Conservation (phyloP, 139 green algal genomes). For the Desmodesmus armatus region DNA sequence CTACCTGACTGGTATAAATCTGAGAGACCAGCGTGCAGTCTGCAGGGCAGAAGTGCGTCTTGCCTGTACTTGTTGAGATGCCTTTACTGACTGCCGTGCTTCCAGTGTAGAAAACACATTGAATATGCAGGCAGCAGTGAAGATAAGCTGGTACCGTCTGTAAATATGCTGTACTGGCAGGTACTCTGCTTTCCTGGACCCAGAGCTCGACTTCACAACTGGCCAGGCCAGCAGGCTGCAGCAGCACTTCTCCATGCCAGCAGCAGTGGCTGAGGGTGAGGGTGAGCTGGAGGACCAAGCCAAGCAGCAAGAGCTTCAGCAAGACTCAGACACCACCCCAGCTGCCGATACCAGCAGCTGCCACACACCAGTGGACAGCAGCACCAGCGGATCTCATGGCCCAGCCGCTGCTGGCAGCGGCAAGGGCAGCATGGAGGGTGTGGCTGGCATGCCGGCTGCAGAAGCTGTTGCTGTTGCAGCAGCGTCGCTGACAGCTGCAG, state of each 20-base stretch:
- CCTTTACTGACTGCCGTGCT: too few species aligned
- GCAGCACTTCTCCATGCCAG: conserved; percentile 26
- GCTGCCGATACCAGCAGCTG: too few species aligned
- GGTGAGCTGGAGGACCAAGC: not conserved
- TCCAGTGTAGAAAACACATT: too few species aligned
- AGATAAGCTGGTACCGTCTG: not conserved
- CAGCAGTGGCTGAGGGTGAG: not conserved
- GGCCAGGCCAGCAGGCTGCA: conserved; percentile 9
- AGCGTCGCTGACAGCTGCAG: not conserved
- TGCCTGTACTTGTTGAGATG: too few species aligned
- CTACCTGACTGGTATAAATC: too few species aligned
- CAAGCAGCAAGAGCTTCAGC: not conserved
- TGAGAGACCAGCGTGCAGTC: too few species aligned
- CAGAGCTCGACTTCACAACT: conserved; percentile 42
- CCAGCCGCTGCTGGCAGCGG: too few species aligned
- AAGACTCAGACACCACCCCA: too few species aligned
- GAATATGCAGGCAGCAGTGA: too few species aligned
- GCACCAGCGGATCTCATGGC: not conserved
- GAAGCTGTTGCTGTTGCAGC: not conserved
- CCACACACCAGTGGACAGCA: not conserved
- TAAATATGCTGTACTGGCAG: conserved; percentile 33
- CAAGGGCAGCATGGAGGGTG: not conserved
- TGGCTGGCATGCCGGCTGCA: too few species aligned
- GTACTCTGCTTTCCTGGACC: conserved; percentile 54
- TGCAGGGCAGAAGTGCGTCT: too few species aligned